These are phyloP conservation scores for Penicillium hordei DNA, from an alignment of 2,329 filamentous ascomycete species.

Conservation along the genomic window DNA sequence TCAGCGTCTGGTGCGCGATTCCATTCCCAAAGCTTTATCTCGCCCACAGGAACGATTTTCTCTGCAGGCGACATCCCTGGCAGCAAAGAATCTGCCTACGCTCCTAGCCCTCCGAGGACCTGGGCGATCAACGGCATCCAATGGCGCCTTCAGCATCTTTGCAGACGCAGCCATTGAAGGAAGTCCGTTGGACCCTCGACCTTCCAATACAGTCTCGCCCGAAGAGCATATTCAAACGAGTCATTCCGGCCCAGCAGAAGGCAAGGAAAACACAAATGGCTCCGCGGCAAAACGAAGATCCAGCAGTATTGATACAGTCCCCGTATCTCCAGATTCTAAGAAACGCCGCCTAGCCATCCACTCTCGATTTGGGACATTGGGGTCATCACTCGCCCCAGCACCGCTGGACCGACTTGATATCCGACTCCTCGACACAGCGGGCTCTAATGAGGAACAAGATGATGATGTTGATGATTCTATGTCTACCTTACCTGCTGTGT, in stretches of 20 bases:
- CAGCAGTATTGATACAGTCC: not conserved
- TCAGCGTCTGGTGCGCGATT: constrained; percentile 70
- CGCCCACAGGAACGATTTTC: constrained; percentile 70
- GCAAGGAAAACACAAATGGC: constrained; percentile 16
- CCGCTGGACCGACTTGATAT: constrained; percentile 52
- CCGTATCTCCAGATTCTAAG: constrained; percentile 48
- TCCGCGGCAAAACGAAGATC: constrained; percentile 11
- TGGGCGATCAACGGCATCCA: constrained; percentile 68
- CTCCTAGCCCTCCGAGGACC: constrained; percentile 69
- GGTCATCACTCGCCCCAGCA: constrained; percentile 31
- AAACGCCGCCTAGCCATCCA: constrained; percentile 61
- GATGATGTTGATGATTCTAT: constrained; percentile 7
- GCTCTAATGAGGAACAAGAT: constrained; percentile 11
- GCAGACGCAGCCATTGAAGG: constrained; percentile 60
- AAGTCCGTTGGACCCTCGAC: constrained; percentile 51
- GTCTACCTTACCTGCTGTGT: constrained; percentile 28
- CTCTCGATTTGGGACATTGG: constrained; percentile 69
- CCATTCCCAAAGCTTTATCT: constrained; percentile 79
- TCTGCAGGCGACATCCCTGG: constrained; percentile 66
- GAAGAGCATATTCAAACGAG: constrained; percentile 30
- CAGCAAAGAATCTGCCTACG: constrained; percentile 68
- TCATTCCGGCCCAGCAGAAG: not conserved
- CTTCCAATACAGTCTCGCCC: constrained; percentile 35
- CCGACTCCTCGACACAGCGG: constrained; percentile 48
- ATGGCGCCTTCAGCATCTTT: constrained; percentile 79